Base-by-base conservation (phyloP, 2,329 filamentous ascomycete genomes). In the Diaporthe ampelina region DNA sequence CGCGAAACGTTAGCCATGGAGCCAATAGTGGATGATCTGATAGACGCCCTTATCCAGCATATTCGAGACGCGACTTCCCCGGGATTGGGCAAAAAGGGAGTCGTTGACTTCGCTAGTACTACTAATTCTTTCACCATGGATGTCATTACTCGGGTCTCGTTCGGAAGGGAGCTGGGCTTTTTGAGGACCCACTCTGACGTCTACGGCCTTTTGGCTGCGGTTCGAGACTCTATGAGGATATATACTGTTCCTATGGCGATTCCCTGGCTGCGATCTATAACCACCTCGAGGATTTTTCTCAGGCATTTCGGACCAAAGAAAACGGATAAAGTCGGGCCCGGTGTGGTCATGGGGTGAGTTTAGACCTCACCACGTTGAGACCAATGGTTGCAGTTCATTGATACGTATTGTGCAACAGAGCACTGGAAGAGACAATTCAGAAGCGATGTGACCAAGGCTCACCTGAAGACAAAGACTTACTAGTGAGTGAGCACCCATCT, bases 51-150 rank as follows among this genome's bases (percentile, higher is more conserved):
- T 2, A 15, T 35, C 1, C 59, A 73, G 35, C 65, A 75, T 32
- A 35, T 75, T 19, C 43, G 70, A 17, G 32, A 40, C 35, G 61
- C 59, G 4, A 4, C 32, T 29, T 17, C 65, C 6, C 4, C 10
- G 4, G 45, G n/a, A 9, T n/a, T 40, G 29, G 37, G 9, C 8
- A 6, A 9, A 4, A 48, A 54, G 6, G 9, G 9, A 63, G 77
- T 83, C 19, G 80, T 88, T 77, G 85, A 90, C 76, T 78, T 89
- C 37, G 84, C 83, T 19, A 78, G 78, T 4, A 83, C 85, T 54
- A 82, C 84, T 3, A 84, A 86, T 56, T 88, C 83, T 80, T 85
- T 89, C 73, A 87, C 87, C 0, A 80, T 89, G 9, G 88, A 90
- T 76, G 84, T 88, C 29, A 87, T 90, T 76, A 86, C 84, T 52